phyloP scores from a whole-genome alignment of 176 grass and related monocot genomes.

The Lolium rigidum region DNA sequence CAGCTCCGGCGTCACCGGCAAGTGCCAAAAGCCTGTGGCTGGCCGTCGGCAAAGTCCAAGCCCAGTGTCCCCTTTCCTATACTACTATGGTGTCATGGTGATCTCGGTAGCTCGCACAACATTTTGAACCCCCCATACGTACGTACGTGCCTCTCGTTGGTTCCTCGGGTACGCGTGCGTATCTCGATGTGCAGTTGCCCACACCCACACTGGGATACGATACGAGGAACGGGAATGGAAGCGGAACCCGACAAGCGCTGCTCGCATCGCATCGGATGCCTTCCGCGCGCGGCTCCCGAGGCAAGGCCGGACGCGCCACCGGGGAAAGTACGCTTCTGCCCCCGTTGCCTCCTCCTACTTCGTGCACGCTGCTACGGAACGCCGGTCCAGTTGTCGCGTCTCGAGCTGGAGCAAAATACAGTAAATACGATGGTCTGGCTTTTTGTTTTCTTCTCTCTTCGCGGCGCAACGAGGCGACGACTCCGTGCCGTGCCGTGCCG shows the following conservation, averaged over 20 bases:
- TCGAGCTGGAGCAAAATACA: not conserved
- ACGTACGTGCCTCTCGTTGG: not conserved
- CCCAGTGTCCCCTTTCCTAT: not conserved
- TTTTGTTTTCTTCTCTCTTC: not conserved
- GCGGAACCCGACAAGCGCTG: constrained; percentile 43
- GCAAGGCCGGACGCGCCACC: no score
- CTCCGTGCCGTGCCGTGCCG: no score
- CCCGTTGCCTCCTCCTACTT: no score
- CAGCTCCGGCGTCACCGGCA: not conserved
- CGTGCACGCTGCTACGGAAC: not conserved
- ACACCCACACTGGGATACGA: not conserved
- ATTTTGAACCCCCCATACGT: no score
- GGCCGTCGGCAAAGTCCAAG: not conserved
- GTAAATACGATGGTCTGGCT: not conserved
- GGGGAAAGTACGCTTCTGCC: constrained; percentile 27
- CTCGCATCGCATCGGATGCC: constrained; percentile 62
- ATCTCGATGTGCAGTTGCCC: not conserved
- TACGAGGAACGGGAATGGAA: constrained; percentile 35
- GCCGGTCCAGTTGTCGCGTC: not conserved
- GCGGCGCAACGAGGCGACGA: not conserved
- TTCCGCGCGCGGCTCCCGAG: not conserved
- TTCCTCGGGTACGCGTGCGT: not conserved
- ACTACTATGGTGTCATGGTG: no score
- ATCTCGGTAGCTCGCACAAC: no score
- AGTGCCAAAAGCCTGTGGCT: not conserved